A percentile compares a stretch with the other conserved stretches of the same genome.
phyloP scores from a whole-genome alignment of 148 eudicot genomes.

The Rhododendron vialii region DNA sequence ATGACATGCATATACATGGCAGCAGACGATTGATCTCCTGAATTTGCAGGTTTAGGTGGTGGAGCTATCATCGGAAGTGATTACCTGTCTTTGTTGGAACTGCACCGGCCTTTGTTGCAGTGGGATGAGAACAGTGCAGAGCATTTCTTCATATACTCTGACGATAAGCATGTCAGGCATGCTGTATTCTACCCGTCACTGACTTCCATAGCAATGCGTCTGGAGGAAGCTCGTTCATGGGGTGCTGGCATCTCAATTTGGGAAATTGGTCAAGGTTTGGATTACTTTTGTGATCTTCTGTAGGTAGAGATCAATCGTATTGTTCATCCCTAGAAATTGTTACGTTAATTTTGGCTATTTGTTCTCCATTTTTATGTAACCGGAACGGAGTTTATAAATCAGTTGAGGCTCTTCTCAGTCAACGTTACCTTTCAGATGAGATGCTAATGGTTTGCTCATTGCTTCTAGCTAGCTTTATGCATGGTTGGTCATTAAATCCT shows the following conservation, averaged over 20 bases:
- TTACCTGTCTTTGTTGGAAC: slow-evolving; percentile 69
- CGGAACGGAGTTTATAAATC: not conserved
- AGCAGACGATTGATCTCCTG: slow-evolving; percentile 5
- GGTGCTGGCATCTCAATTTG: slow-evolving; percentile 94
- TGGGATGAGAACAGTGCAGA: slow-evolving; percentile 86
- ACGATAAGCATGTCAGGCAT: slow-evolving; percentile 50
- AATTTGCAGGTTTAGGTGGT: slow-evolving; percentile 55
- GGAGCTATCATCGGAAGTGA: slow-evolving; percentile 81
- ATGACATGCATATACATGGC: not conserved
- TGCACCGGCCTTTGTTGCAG: slow-evolving; percentile 53
- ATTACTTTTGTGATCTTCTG: slow-evolving; percentile 74
- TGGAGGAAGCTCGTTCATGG: slow-evolving; percentile 83
- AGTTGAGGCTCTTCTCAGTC: not conserved
- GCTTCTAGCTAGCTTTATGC: not conserved
- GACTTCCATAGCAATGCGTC: slow-evolving; percentile 62
- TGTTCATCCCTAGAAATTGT: not conserved
- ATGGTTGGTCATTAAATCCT: not conserved
- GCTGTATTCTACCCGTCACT: slow-evolving; percentile 86
- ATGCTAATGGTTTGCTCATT: not conserved
- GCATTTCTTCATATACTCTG: slow-evolving; percentile 73
- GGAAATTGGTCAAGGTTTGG: slow-evolving; percentile 99
- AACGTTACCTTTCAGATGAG: not conserved
- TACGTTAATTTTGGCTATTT: not conserved
- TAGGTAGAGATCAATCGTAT: slow-evolving; percentile 10
- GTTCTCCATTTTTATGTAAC: not conserved